phyloP scores from a whole-genome alignment of 2,329 filamentous ascomycete genomes.

The Escovopsis sp. region DNA sequence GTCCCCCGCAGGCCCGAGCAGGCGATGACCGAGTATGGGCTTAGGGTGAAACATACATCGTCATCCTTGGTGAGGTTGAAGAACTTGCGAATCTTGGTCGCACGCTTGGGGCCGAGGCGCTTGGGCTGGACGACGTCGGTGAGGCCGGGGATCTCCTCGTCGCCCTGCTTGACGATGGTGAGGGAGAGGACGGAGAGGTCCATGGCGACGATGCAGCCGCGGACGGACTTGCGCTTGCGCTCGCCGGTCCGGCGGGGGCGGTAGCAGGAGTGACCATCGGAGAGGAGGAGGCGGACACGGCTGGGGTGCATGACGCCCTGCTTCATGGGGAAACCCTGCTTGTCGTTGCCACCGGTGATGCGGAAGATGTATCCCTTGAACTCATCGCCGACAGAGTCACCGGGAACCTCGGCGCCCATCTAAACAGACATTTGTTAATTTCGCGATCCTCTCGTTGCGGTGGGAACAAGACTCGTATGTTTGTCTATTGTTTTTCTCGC shows the following conservation, averaged over 20 bases:
- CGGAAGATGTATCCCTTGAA: constrained; percentile 99
- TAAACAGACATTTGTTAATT: constrained; percentile 17
- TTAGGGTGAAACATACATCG: constrained; percentile 70
- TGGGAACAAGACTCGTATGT: background rate
- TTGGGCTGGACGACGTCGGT: constrained; percentile 98
- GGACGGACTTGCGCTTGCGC: constrained; percentile 98
- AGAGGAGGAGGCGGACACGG: constrained; percentile 93
- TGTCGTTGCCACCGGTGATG: constrained; percentile 99
- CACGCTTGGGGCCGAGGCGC: constrained; percentile 98
- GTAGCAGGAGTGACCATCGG: constrained; percentile 98
- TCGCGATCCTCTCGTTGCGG: background rate
- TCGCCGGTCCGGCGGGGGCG: constrained; percentile 93
- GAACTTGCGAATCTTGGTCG: constrained; percentile 99
- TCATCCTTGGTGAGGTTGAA: constrained; percentile 99
- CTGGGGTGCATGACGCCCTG: constrained; percentile 98
- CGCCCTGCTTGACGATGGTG: constrained; percentile 95
- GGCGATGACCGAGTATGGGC: constrained; percentile 51
- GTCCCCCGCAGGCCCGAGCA: constrained; percentile 41
- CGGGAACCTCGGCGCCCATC: constrained; percentile 86
- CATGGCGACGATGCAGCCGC: constrained; percentile 95
- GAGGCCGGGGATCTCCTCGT: constrained; percentile 82
- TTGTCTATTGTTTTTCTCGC: background rate
- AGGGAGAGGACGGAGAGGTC: constrained; percentile 93
- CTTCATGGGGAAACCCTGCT: constrained; percentile 99
- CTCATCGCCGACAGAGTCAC: constrained; percentile 92